A percentile compares a stretch with the other conserved stretches of the same genome.
Evolutionary conservation across 352 stramenopile species (phyloP).

Genomic region (Phytopythium chamaehyphon): DNA sequence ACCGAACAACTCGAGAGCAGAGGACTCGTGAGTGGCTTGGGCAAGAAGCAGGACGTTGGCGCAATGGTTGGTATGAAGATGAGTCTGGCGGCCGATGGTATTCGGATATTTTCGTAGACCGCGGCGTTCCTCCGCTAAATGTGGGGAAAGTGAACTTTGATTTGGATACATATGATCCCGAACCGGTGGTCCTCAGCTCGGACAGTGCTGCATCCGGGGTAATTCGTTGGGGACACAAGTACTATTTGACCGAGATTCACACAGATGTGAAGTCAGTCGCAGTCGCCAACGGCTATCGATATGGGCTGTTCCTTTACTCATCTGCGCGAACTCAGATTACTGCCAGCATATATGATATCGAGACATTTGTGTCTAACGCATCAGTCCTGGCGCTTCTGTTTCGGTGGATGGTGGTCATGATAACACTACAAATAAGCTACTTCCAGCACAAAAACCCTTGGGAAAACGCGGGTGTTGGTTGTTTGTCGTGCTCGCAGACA

Average conservation of each 20-base stretch:
- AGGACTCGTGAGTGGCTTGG: constrained; percentile 12
- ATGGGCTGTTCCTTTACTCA: constrained; percentile 7
- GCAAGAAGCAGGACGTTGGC: constrained; percentile 9
- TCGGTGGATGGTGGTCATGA: constrained; percentile 4
- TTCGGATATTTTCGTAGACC: not conserved
- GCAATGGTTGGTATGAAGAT: constrained; percentile 28
- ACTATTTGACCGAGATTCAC: not conserved
- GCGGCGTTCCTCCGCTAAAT: not conserved
- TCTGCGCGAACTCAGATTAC: not conserved
- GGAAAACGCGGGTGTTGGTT: constrained; percentile 10
- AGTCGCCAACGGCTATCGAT: constrained; percentile 4
- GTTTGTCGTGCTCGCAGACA: constrained; percentile 9
- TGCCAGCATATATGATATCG: not conserved
- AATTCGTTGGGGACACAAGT: not conserved
- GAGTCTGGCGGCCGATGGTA: constrained; percentile 7
- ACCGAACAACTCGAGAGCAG: constrained; percentile 6
- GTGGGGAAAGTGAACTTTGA: not conserved
- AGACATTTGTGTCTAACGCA: constrained; percentile 6
- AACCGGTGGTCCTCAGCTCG: no score
- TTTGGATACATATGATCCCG: no score
- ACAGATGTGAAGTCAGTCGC: not conserved
- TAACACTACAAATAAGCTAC: constrained; percentile 7
- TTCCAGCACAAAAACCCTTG: not conserved
- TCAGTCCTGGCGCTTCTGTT: constrained; percentile 1
- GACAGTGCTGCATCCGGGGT: no score